Conservation (phyloP, 2,329 filamentous ascomycete species). For the Fusarium hostae region DNA sequence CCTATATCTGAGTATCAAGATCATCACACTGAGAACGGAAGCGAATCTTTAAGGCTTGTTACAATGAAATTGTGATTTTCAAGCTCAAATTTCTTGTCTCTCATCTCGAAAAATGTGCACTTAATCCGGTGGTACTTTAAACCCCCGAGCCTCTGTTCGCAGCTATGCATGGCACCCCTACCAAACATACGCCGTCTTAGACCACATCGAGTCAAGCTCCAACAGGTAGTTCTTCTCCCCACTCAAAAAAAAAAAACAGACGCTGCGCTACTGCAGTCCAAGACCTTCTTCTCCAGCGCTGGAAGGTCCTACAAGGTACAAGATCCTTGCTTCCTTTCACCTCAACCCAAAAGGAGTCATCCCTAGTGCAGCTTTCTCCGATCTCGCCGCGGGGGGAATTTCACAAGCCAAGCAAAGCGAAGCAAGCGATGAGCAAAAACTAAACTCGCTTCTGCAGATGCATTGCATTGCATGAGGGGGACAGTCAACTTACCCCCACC, state of each 20-base stretch:
- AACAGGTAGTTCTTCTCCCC: constrained; percentile 20
- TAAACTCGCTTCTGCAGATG: constrained; percentile 14
- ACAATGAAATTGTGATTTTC: constrained; percentile 15
- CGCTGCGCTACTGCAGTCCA: constrained; percentile 39
- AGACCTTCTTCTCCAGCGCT: constrained; percentile 43
- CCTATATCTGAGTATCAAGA: neutral
- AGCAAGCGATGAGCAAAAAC: constrained; percentile 24
- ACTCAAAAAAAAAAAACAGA: constrained; percentile 9
- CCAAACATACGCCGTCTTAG: constrained; percentile 15
- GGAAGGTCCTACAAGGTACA: constrained; percentile 37
- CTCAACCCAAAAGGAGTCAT: constrained; percentile 40
- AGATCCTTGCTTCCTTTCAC: constrained; percentile 20
- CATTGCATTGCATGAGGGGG: constrained; percentile 26
- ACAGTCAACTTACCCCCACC: constrained; percentile 28
- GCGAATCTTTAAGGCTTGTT: neutral
- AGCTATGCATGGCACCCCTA: constrained; percentile 28
- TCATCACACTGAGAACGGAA: neutral
- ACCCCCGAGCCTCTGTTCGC: constrained; percentile 35
- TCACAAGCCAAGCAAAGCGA: neutral
- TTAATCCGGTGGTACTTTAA: neutral
- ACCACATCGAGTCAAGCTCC: constrained; percentile 40
- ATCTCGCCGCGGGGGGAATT: constrained; percentile 42
- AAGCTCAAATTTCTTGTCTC: constrained; percentile 18
- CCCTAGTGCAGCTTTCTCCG: constrained; percentile 34
- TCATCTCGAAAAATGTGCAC: neutral